These are phyloP conservation scores for Camillea tinctor DNA, from an alignment of 2,329 filamentous ascomycete genomes.

Conservation along the genomic window DNA sequence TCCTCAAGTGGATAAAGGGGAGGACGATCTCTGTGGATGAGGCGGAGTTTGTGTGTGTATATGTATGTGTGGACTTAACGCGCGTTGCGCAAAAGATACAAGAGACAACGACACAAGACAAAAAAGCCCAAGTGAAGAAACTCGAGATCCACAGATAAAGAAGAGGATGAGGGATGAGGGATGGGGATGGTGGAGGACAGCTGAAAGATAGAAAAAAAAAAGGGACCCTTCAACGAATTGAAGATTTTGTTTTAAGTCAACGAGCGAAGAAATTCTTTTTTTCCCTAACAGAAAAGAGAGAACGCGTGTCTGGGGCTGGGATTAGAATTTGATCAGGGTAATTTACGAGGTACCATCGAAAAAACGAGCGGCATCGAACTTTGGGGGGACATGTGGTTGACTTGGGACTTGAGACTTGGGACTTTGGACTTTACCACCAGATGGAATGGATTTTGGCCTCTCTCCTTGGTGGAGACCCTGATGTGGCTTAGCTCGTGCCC, in stretches of 20 bases:
- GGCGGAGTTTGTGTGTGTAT: not conserved
- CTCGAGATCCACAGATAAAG: not conserved
- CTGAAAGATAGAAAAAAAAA: no score
- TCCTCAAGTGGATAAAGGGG: not conserved
- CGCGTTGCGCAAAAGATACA: not conserved
- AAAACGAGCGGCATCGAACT: not conserved
- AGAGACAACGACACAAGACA: not conserved
- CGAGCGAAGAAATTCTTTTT: not conserved
- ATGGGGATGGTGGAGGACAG: no score
- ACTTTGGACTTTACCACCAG: no score
- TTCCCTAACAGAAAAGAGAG: not conserved
- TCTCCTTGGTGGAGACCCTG: not conserved
- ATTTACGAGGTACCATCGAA: not conserved
- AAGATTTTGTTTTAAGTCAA: not conserved
- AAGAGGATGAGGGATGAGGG: not conserved
- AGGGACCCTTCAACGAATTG: not conserved
- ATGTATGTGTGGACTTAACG: not conserved
- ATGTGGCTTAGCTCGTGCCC: not conserved
- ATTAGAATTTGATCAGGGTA: not conserved
- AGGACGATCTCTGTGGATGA: not conserved
- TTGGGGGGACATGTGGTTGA: not conserved
- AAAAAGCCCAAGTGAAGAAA: not conserved
- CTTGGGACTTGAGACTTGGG: no score
- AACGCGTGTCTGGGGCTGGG: slow-evolving; percentile 1
- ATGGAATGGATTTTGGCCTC: no score